A percentile compares a stretch with the other conserved stretches of the same genome.
phyloP scores from a whole-genome alignment of 768 basidiomycete species.

The Mycena alexandri region DNA sequence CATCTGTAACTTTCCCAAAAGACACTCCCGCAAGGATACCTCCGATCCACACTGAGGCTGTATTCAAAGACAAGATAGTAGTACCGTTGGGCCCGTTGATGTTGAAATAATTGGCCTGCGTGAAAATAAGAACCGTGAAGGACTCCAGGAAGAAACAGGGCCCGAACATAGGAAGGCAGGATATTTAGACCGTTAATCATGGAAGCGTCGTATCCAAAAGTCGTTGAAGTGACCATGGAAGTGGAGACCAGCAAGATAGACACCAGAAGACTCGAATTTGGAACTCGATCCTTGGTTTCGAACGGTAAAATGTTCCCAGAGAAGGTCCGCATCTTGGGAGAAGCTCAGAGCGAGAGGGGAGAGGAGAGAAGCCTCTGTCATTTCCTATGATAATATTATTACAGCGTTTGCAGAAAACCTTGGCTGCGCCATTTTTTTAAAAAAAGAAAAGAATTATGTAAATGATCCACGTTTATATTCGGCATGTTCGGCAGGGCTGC shows the following conservation, averaged over 20 bases:
- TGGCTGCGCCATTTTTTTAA: too few relatives aligned
- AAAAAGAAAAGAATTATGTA: too few relatives aligned
- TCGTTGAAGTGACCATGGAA: conserved; percentile 34
- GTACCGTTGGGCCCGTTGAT: conserved; percentile 26
- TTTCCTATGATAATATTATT: too few relatives aligned
- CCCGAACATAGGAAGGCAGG: conserved; percentile 33
- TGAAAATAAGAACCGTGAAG: too few relatives aligned
- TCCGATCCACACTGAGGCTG: conserved; percentile 41
- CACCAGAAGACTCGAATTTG: conserved; percentile 29
- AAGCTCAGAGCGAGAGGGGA: too few relatives aligned
- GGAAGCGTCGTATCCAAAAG: conserved; percentile 37
- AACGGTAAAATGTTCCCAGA: conserved; percentile 36
- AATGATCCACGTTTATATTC: too few relatives aligned
- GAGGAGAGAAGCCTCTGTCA: conserved; percentile 9
- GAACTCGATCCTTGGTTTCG: conserved; percentile 25
- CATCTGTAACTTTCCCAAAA: conserved; percentile 40
- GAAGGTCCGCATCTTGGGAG: conserved; percentile 27
- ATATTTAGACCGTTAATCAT: conserved; percentile 40
- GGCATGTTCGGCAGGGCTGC: too few relatives aligned
- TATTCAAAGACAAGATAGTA: conserved; percentile 31
- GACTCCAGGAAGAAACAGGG: too few relatives aligned
- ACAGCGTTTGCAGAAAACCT: too few relatives aligned
- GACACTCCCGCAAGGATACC: conserved; percentile 42
- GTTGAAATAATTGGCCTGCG: conserved; percentile 4
- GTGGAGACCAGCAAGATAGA: conserved; percentile 30